Evolutionary conservation across 345 rosid genomes (phyloP).

Genomic region (Lumnitzera racemosa): DNA sequence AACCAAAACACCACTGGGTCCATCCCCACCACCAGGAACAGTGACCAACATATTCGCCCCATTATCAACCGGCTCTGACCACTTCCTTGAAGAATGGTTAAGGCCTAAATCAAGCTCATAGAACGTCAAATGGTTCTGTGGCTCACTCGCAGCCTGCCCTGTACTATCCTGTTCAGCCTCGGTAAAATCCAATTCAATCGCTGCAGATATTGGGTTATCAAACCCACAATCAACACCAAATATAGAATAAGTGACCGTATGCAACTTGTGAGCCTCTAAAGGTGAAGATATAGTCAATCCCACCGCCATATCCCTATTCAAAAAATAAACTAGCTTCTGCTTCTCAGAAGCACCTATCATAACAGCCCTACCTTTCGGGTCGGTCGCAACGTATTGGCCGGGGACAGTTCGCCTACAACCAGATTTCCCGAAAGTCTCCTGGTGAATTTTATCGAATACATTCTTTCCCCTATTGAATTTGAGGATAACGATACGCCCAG

Average conservation of each 20-base stretch:
- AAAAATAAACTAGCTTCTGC: slow-evolving; percentile 86
- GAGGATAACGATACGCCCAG: slow-evolving; percentile 85
- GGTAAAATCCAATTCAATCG: slow-evolving; percentile 89
- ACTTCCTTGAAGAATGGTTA: slow-evolving; percentile 90
- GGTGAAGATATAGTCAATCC: slow-evolving; percentile 94
- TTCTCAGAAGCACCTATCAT: slow-evolving; percentile 97
- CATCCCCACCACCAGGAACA: slow-evolving; percentile 96
- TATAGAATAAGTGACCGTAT: slow-evolving; percentile 66
- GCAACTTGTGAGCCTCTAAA: slow-evolving; percentile 93
- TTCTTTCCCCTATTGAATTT: slow-evolving; percentile 85
- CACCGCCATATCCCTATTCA: slow-evolving; percentile 93
- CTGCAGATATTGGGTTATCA: slow-evolving; percentile 86
- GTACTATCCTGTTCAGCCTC: slow-evolving; percentile 94
- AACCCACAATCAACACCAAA: slow-evolving; percentile 97
- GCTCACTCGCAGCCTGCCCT: slow-evolving; percentile 79
- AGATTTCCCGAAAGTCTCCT: slow-evolving; percentile 94
- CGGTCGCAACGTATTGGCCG: slow-evolving; percentile 84
- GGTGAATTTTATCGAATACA: slow-evolving; percentile 78
- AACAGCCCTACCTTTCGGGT: slow-evolving; percentile 93
- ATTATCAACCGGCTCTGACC: slow-evolving; percentile 92
- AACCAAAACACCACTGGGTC: slow-evolving; percentile 91
- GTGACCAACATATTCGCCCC: slow-evolving; percentile 97
- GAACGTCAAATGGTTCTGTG: slow-evolving; percentile 91
- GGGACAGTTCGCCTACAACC: slow-evolving; percentile 94
- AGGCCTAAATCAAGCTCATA: slow-evolving; percentile 95